Evolutionary conservation across 2,329 filamentous ascomycete genomes (phyloP), one percentile per base, ranked within the genome.

Genomic region (Simplicillium sp.): DNA sequence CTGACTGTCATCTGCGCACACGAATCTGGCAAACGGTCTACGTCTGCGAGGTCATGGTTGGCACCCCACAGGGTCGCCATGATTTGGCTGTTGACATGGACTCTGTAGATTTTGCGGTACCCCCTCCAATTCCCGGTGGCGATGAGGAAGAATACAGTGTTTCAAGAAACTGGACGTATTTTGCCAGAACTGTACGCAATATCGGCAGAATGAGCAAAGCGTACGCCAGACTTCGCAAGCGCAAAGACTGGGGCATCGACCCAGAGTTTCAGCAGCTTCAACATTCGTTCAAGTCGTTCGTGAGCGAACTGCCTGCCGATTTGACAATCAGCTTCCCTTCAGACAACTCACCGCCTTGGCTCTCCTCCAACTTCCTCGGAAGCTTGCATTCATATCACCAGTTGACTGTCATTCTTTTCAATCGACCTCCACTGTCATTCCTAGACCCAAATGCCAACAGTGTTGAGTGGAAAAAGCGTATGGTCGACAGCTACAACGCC

Each of bases 351-450:
- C 73, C 86, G 3, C 89, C 89, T 0, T 92, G 84, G 82, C 70
- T 96, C 14, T 77, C 86, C 3, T 90, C 86, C 7, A 84, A 94
- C 50, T 95, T 89, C 54, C 72, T 94, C 37, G 90, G 87, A 29
- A 94, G 95, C 54, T 70, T 95, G 60, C 86, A 95, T 56, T 83
- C 82, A 3, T 94, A 97, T 60, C 89, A 92, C 58, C 82, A 94
- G 50, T 70, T 97, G 14, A 82, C 80, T 12, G 73, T 90, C 37
- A 87, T 97, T 41, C 80, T 97, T 61, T 81, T 94, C 44, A 84
- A 94, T 57, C 77, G 90, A 34, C 89, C 90, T 15, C 88, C 95
- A 54, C 65, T 97, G 32, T 80, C 81, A 11, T 82, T 86, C 42
- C 77, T 89, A 41, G 84, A 89, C 43, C 83, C 83, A 2, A 83